Evolutionary conservation across 768 basidiomycete species (phyloP).

Genomic region (Mycena filopes): DNA sequence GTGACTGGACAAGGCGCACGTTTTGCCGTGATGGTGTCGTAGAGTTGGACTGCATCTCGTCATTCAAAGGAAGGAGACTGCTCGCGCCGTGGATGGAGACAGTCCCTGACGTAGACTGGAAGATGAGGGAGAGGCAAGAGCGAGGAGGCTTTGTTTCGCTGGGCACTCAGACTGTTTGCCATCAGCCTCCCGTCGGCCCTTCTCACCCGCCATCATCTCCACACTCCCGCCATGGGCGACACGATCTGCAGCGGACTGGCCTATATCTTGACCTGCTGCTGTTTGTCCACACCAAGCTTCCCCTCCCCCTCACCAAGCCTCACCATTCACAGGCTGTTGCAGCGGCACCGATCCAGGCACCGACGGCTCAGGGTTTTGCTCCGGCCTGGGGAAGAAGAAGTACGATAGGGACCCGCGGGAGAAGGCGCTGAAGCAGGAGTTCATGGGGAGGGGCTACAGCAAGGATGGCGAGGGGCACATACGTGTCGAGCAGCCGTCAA

Average conservation of each 20-base stretch:
- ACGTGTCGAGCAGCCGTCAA: conserved; percentile 17
- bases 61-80: no score
- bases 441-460: conserved; percentile 20
- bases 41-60: no score
- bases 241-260: conserved; percentile 23
- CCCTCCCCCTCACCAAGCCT: background rate
- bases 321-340: conserved; percentile 15
- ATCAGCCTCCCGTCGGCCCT: no score
- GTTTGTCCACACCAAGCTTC: background rate
- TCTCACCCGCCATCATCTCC: background rate
- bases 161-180: no score
- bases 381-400: background rate
- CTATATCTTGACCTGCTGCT: conserved; percentile 26
- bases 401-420: conserved; percentile 26
- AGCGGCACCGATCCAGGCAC: conserved; percentile 21
- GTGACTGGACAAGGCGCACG: no score
- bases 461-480: conserved; percentile 20
- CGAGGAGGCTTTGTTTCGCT: no score
- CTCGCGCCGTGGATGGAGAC: no score
- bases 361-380: conserved; percentile 28
- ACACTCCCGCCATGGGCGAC: conserved; percentile 31
- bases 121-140: no score
- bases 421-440: conserved; percentile 25
- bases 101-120: no score
- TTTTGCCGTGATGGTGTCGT: no score